A percentile compares a stretch with the other conserved stretches of the same genome.
Conservation (phyloP, 148 eudicot genomes). For the Euryodendron excelsum region DNA sequence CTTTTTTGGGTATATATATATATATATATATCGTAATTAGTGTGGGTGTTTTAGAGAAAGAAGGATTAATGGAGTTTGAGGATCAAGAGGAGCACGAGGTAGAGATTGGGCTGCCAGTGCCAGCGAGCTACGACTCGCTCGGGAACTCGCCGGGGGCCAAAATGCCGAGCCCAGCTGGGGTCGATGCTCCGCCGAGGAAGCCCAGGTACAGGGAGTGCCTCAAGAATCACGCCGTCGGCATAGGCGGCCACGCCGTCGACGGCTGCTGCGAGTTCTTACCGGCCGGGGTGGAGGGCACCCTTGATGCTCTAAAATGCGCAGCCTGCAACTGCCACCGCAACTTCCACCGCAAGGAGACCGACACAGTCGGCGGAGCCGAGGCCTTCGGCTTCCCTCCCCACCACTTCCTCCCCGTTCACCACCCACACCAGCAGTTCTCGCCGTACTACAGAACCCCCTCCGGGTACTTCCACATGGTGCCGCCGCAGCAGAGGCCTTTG, state of each 20-base stretch:
- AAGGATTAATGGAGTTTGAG: constrained; percentile 54
- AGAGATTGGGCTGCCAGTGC: constrained; percentile 24
- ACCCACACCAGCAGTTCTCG: constrained; percentile 38
- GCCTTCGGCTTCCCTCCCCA: constrained; percentile 27
- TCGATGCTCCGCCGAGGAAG: constrained; percentile 26
- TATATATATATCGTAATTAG: too few relatives aligned
- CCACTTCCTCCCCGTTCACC: constrained; percentile 29
- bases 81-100: constrained; percentile 46
- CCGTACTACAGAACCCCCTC: constrained; percentile 41
- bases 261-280: constrained; percentile 87
- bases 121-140: constrained; percentile 23
- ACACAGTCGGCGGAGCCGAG: constrained; percentile 12
- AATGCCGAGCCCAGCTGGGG: constrained; percentile 3
- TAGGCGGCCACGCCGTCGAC: constrained; percentile 83
- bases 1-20: too few relatives aligned
- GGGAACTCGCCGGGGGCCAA: constrained; percentile 26
- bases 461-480: constrained; percentile 48
- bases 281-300: constrained; percentile 20
- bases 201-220: constrained; percentile 63
- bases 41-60: constrained; percentile 4
- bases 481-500: constrained; percentile 34
- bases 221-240: constrained; percentile 69
- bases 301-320: constrained; percentile 21
- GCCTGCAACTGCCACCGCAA: constrained; percentile 28
- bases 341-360: constrained; percentile 23